These are phyloP conservation scores for Atkinsonella hypoxylon DNA, from an alignment of 2,329 filamentous ascomycete genomes.

Conservation along the genomic window DNA sequence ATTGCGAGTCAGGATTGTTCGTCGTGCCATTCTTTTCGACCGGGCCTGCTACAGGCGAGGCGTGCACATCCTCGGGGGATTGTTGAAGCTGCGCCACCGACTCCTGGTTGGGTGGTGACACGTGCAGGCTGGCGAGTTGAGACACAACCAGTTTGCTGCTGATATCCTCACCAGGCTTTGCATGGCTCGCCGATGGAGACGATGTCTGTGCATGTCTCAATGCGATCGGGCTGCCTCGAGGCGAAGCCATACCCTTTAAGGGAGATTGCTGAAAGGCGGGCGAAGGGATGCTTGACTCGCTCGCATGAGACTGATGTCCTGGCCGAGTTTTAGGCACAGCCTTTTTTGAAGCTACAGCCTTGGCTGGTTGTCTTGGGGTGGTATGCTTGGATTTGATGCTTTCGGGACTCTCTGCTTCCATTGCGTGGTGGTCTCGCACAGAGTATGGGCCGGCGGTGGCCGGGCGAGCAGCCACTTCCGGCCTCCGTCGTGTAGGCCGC, in stretches of 20 bases:
- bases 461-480: slow-evolving; percentile 45
- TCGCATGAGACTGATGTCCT: slow-evolving; percentile 35
- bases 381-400: slow-evolving; percentile 31
- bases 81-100: slow-evolving; percentile 5
- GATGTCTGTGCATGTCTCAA: slow-evolving; percentile 22
- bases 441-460: slow-evolving; percentile 57
- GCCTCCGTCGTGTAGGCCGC: slow-evolving; percentile 45
- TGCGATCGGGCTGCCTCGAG: slow-evolving; percentile 29
- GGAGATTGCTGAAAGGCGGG: slow-evolving; percentile 23
- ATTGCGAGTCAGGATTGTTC: slow-evolving; percentile 5
- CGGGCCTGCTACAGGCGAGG: slow-evolving; percentile 7
- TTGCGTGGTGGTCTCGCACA: slow-evolving; percentile 35
- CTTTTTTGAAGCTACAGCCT: slow-evolving; percentile 40
- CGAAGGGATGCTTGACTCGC: slow-evolving; percentile 37
- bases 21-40: slow-evolving; percentile 1
- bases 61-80: slow-evolving; percentile 4
- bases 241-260: slow-evolving; percentile 25
- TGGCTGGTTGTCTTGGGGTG: slow-evolving; percentile 33
- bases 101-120: slow-evolving; percentile 18
- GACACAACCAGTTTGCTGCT: slow-evolving; percentile 37
- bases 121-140: slow-evolving; percentile 26
- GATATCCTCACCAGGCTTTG: slow-evolving; percentile 39
- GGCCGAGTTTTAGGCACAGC: slow-evolving; percentile 33
- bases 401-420: slow-evolving; percentile 33
- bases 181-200: slow-evolving; percentile 27